Conservation (phyloP, 164 flowering plant genomes). For the Taxillus chinensis region DNA sequence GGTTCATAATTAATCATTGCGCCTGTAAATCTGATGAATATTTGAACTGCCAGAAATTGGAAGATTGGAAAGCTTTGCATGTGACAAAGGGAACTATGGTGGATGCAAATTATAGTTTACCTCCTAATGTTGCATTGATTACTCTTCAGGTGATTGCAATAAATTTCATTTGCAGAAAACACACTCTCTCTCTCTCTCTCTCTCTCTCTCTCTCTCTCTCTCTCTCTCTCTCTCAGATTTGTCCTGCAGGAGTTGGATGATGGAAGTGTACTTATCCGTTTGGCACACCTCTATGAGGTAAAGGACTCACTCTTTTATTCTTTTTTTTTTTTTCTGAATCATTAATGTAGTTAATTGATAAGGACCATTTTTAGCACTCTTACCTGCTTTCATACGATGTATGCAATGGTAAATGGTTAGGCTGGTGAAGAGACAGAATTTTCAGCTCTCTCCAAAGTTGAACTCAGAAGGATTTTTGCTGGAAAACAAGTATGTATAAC, state of each 20-base stretch:
- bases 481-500: conserved; percentile 33
- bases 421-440: conserved; percentile 54
- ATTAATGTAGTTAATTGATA: too few species aligned
- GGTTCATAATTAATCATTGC: not conserved
- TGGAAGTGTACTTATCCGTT: conserved; percentile 55
- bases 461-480: conserved; percentile 62
- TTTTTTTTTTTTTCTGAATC: too few species aligned
- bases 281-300: conserved; percentile 87
- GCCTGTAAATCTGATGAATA: not conserved
- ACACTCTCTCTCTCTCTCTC: not conserved
- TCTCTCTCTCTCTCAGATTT: conserved; percentile 3
- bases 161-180: not conserved
- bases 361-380: too few species aligned
- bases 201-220: not conserved
- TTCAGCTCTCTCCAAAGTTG: conserved; percentile 55
- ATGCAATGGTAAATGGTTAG: conserved; percentile 17
- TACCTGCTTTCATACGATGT: conserved; percentile 1
- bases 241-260: conserved; percentile 62
- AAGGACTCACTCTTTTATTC: not conserved
- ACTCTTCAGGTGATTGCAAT: conserved; percentile 66
- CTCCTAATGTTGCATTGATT: conserved; percentile 71
- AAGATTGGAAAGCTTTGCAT: conserved; percentile 50
- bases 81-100: conserved; percentile 31
- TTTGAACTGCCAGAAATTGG: conserved; percentile 31
- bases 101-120: conserved; percentile 63